Conservation (phyloP, 306 rosid genomes). For the Rubus idaeus region DNA sequence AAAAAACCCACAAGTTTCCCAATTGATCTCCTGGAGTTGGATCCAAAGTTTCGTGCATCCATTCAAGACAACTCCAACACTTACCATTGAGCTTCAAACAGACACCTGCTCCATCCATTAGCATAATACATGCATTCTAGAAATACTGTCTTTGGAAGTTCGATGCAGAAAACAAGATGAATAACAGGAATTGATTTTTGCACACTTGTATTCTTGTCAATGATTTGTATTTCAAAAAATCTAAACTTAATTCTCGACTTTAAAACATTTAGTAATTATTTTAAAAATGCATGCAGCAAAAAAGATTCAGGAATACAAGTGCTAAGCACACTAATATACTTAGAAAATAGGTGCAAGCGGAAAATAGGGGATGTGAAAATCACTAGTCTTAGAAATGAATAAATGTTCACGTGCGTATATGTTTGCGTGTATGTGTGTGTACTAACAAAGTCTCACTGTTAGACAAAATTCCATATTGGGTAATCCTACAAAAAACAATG, state of each 20-base stretch:
- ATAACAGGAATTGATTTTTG: background rate
- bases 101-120: conserved; percentile 8
- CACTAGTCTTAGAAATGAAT: background rate
- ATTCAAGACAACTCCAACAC: conserved; percentile 28
- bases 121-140: background rate
- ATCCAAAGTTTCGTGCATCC: conserved; percentile 24
- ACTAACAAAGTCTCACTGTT: conserved; percentile 11
- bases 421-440: background rate
- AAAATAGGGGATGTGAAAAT: no score
- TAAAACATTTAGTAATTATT: background rate
- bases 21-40: conserved; percentile 8
- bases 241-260: background rate
- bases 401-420: background rate
- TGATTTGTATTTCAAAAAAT: background rate
- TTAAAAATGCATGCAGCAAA: background rate
- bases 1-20: conserved; percentile 11
- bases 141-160: background rate
- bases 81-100: conserved; percentile 30
- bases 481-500: conserved; percentile 15
- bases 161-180: background rate
- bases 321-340: background rate
- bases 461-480: conserved; percentile 2
- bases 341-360: background rate
- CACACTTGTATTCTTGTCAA: background rate
- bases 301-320: background rate